These are phyloP conservation scores for Flaveria robusta DNA, from an alignment of 129 eudicot genomes.

Conservation along the genomic window DNA sequence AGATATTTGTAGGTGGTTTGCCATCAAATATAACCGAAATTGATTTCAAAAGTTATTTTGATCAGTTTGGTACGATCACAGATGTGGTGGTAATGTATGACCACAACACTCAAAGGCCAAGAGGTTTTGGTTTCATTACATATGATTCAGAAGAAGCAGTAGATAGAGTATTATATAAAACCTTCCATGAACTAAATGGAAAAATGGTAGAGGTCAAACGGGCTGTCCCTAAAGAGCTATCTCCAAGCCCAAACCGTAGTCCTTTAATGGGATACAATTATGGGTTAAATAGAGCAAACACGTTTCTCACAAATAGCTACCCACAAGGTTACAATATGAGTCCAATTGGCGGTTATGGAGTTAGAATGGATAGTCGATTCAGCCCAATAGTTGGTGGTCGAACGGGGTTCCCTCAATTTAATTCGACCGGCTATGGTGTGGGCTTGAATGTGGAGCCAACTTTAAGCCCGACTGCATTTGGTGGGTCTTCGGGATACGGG, in stretches of 20 bases:
- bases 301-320: constrained; percentile 50
- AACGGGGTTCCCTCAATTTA: constrained; percentile 62
- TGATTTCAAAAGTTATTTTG: constrained; percentile 79
- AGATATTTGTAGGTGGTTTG: constrained; percentile 93
- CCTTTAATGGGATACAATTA: constrained; percentile 64
- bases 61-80: constrained; percentile 73
- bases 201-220: constrained; percentile 92
- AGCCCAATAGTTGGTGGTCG: constrained; percentile 56
- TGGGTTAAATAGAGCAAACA: constrained; percentile 53
- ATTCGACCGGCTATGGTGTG: constrained; percentile 63
- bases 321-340: constrained; percentile 69
- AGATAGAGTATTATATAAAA: constrained; percentile 65
- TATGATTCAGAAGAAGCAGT: constrained; percentile 79
- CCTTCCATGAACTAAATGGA: constrained; percentile 81
- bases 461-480: constrained; percentile 54
- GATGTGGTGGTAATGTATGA: constrained; percentile 95
- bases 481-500: constrained; percentile 58
- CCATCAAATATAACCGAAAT: constrained; percentile 80
- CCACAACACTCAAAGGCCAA: constrained; percentile 87
- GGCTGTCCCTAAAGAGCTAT: constrained; percentile 86
- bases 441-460: constrained; percentile 62
- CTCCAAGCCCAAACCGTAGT: constrained; percentile 68
- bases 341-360: constrained; percentile 64
- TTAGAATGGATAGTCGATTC: constrained; percentile 71
- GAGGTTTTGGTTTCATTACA: constrained; percentile 91